Base-by-base conservation (phyloP, 1,139 yeast species). In the Pichia sp. region DNA sequence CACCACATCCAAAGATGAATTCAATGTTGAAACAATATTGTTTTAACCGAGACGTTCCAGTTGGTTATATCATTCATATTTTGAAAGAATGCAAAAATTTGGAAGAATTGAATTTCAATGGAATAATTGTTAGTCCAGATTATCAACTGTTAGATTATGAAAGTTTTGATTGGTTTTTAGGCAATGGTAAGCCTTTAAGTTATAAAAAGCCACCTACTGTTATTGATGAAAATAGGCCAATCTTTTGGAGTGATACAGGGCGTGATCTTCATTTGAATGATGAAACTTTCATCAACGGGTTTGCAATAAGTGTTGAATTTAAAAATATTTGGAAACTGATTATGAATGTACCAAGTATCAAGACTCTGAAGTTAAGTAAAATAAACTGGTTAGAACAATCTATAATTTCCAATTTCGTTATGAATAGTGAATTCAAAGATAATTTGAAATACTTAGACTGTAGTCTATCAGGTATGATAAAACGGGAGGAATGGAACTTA, bases 61-160 rank as follows among this genome's bases (percentile, higher is more conserved):
- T 80, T 39, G 94, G 92, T 0, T 76, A 78, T 54, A 56, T 83
- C 7, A 59, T 83, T 29, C 87, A 82, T 59, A 57, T 83, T 38
- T 58, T 84, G 35, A 71, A 71, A 35, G 62, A 74, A 33, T 83
- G 94, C 56, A 78, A 78, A 7, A 79, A 81, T 52, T 55, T 83
- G 35, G 62, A 58, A 9, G 57, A 64, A 8, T 55, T 83, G 24
- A 69, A 82, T 52, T 59, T 84, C 23, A 78, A 76, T n/a, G 72
- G 72, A 41, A 54, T 83, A 23, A 70, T 78, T 1, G 60, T 82
- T 20, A 78, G 82, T 16, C 64, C 68, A 23, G 94, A 84, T 62
- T 82, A 78, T 55, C 73, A 74, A 52, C 68, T 82, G 35, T 47
- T 52, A 3, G 60, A 62, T 43, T 61, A 55, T 50, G 56, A 51